Conservation (phyloP, 768 basidiomycete genomes). For the Naematelia encephala region DNA sequence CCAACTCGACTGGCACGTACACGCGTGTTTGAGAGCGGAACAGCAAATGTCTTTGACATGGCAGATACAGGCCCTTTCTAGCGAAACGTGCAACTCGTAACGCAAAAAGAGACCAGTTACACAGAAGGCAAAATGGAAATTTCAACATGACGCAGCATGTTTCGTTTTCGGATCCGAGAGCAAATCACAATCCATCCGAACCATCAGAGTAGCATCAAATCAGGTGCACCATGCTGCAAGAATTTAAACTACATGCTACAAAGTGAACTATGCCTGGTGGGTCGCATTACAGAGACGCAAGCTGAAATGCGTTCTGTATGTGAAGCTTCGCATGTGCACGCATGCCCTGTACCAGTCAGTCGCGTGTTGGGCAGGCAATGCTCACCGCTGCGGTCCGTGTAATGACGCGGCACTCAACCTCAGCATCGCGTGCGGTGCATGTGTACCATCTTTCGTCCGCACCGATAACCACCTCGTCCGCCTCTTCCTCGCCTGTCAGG, state of each 20-base stretch:
- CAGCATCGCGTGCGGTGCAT: background rate
- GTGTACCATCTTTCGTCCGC: background rate
- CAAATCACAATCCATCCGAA: no score
- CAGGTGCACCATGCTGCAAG: no score
- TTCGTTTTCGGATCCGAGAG: background rate
- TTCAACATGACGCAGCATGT: background rate
- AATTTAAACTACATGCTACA: background rate
- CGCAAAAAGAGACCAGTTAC: no score
- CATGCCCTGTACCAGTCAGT: background rate
- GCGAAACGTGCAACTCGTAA: no score
- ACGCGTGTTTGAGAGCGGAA: conserved; percentile 44
- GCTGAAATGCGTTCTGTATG: background rate
- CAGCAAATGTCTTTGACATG: conserved; percentile 41
- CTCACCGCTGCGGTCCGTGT: background rate
- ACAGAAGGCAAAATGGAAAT: background rate
- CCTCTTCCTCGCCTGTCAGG: background rate
- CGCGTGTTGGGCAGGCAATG: no score
- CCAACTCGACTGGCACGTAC: conserved; percentile 24
- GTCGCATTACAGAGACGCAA: background rate
- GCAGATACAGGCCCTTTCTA: no score
- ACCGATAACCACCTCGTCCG: background rate
- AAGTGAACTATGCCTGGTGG: background rate
- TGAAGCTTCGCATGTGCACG: background rate
- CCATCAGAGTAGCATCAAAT: background rate
- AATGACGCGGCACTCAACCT: background rate